Conservation (phyloP, 805 yeast species). For the Candida pseudofarinosa region DNA sequence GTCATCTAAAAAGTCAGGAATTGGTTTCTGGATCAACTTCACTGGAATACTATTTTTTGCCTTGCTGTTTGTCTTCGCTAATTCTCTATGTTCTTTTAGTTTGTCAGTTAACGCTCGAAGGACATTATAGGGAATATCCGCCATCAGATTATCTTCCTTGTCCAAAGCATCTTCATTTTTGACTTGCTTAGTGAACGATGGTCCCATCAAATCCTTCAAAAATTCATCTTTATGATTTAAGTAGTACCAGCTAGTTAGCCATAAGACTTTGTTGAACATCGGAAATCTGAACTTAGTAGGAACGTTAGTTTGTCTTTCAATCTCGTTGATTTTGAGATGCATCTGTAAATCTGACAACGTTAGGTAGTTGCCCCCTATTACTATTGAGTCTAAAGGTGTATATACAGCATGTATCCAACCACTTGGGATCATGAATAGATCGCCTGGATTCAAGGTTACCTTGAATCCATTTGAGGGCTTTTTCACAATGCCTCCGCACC, state of each 20-base stretch:
- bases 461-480: conserved; percentile 44
- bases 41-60: conserved; percentile 35
- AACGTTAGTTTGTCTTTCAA: conserved; percentile 68
- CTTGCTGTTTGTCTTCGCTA: conserved; percentile 26
- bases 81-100: conserved; percentile 26
- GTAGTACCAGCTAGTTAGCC: conserved; percentile 58
- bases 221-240: conserved; percentile 22
- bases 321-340: conserved; percentile 56
- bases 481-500: conserved; percentile 24
- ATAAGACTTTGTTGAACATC: conserved; percentile 61
- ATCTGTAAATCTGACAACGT: conserved; percentile 59
- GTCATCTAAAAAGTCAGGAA: conserved; percentile 14
- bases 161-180: conserved; percentile 1
- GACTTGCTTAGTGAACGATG: neutral
- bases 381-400: conserved; percentile 76
- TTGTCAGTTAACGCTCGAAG: conserved; percentile 19
- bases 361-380: conserved; percentile 84
- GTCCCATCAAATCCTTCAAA: conserved; percentile 11
- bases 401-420: conserved; percentile 93
- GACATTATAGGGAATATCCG: neutral
- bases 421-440: conserved; percentile 77
- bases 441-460: conserved; percentile 57
- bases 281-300: conserved; percentile 79
- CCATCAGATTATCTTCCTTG: neutral
- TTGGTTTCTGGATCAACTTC: conserved; percentile 25